Percentiles rank a stretch among this genome's conserved stretches.
These are phyloP conservation scores for Adansonia digitata DNA, from an alignment of 345 rosid genomes.

Conservation along the genomic window DNA sequence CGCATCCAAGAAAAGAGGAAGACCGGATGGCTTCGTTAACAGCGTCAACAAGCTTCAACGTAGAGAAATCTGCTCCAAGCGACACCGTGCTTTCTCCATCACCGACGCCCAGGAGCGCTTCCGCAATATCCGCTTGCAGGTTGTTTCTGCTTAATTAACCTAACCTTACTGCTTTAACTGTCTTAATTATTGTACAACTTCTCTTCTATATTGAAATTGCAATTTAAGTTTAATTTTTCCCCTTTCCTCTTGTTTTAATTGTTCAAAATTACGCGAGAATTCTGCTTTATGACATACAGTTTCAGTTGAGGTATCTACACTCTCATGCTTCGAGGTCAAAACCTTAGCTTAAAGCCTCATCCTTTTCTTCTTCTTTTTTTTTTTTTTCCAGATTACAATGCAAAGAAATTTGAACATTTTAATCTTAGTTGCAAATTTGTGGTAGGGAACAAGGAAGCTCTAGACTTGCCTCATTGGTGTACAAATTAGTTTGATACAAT, in stretches of 20 bases:
- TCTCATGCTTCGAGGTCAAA: background rate
- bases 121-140: conserved; percentile 80
- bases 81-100: conserved; percentile 70
- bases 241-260: background rate
- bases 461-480: background rate
- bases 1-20: conserved; percentile 47
- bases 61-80: conserved; percentile 69
- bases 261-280: background rate
- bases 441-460: background rate
- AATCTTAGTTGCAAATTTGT: conserved; percentile 1
- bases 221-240: background rate
- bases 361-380: too few relatives aligned
- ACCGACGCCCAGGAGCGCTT: conserved; percentile 80
- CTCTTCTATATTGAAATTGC: background rate
- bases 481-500: background rate
- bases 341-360: background rate
- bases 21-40: conserved; percentile 55
- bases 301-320: background rate
- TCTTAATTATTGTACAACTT: background rate
- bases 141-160: conserved; percentile 13
- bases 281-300: background rate
- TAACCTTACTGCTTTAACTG: background rate
- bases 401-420: background rate
- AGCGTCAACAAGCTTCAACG: conserved; percentile 84
- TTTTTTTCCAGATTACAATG: background rate